Evolutionary conservation across 2,329 filamentous ascomycete genomes (phyloP).

Genomic region (Botrytis galanthina): DNA sequence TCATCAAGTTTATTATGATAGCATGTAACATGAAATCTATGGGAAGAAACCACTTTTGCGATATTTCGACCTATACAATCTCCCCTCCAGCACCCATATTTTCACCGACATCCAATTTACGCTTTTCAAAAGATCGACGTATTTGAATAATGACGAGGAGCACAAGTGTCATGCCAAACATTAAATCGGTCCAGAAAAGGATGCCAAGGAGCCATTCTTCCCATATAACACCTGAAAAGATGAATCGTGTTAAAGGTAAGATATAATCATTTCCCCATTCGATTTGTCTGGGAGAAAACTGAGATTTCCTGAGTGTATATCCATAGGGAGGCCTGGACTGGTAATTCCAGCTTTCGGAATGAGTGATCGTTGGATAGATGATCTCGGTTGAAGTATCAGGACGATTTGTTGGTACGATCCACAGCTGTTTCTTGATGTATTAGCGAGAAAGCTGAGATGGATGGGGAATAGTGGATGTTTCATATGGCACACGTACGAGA

Average conservation of each 20-base stretch:
- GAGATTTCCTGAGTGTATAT: not conserved
- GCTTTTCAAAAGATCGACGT: not conserved
- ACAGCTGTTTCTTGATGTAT: too few relatives aligned
- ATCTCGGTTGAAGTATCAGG: too few relatives aligned
- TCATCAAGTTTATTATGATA: too few relatives aligned
- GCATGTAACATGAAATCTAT: not conserved
- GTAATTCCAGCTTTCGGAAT: not conserved
- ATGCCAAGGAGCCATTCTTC: not conserved
- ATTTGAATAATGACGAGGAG: not conserved
- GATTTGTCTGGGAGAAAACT: not conserved
- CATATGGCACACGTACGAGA: too few relatives aligned
- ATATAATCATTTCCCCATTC: not conserved
- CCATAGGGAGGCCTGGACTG: not conserved
- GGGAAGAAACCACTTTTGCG: not conserved
- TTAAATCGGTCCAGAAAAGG: accelerated
- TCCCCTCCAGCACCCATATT: not conserved
- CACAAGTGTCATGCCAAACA: not conserved
- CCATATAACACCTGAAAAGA: not conserved
- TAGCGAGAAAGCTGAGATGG: too few relatives aligned
- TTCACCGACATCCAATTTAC: not conserved
- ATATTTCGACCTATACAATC: not conserved
- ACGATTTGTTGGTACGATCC: not conserved
- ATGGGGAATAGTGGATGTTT: too few relatives aligned
- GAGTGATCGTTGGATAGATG: not conserved
- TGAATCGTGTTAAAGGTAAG: not conserved